These are phyloP conservation scores for Neophaeococcomyces mojaviensis DNA, from an alignment of 2,329 filamentous ascomycete genomes.

Conservation along the genomic window DNA sequence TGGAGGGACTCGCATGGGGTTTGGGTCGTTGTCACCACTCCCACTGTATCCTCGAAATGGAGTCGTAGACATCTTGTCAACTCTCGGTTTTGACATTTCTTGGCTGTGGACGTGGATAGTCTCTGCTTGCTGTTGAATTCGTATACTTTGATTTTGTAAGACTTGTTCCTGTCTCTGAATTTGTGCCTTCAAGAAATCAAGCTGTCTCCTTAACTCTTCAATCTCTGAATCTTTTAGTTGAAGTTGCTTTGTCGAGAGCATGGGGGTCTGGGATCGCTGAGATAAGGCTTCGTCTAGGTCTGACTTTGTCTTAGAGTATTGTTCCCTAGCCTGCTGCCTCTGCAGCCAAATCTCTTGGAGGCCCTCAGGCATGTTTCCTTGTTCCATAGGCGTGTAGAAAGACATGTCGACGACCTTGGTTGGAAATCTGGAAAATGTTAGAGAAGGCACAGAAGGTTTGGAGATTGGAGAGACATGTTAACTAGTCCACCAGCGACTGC, in stretches of 20 bases:
- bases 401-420: no score
- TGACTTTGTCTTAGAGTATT: neutral
- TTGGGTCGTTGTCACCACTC: neutral
- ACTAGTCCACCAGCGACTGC: no score
- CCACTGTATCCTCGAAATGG: neutral
- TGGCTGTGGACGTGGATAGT: conserved; percentile 1
- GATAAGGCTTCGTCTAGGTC: conserved; percentile 2
- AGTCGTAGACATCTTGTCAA: neutral
- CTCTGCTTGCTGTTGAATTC: neutral
- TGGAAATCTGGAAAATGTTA: no score
- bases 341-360: no score
- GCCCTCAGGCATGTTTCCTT: no score
- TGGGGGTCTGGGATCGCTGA: neutral
- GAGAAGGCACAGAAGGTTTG: no score
- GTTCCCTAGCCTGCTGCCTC: neutral
- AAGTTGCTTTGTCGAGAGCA: neutral
- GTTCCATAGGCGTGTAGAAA: no score
- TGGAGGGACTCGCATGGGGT: no score
- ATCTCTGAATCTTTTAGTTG: conserved; percentile 2
- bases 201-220: neutral
- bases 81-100: neutral
- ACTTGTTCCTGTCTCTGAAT: neutral
- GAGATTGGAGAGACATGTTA: no score
- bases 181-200: neutral
- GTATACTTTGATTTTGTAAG: neutral